phyloP scores from a whole-genome alignment of 2,329 filamentous ascomycete genomes.

The Venturia nashicola region DNA sequence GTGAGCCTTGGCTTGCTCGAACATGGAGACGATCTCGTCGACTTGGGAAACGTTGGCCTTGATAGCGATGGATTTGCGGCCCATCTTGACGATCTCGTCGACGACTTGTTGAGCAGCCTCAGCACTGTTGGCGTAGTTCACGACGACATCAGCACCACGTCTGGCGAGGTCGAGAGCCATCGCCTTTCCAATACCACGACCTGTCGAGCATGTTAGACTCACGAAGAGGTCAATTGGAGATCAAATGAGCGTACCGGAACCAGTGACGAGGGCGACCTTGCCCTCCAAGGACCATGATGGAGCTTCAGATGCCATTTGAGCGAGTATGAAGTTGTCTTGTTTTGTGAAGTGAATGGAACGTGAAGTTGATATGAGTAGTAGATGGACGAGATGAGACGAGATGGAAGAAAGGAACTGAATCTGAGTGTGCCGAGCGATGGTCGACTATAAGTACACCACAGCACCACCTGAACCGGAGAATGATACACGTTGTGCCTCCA shows the following conservation, averaged over 20 bases:
- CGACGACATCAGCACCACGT: constrained; percentile 52
- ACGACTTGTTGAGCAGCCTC: constrained; percentile 55
- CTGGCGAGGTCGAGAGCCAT: constrained; percentile 55
- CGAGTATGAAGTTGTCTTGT: constrained; percentile 1
- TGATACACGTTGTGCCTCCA: constrained; percentile 5
- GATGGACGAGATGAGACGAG: neutral
- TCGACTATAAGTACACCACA: neutral
- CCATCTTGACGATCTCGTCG: constrained; percentile 49
- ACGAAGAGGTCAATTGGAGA: neutral
- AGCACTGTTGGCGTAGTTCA: constrained; percentile 56
- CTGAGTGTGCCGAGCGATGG: neutral
- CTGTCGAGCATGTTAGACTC: constrained; percentile 18
- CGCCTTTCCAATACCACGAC: constrained; percentile 53
- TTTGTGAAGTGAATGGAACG: constrained; percentile 8
- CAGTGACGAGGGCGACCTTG: constrained; percentile 42
- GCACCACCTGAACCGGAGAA: neutral
- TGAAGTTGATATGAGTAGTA: neutral
- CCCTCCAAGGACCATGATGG: constrained; percentile 39
- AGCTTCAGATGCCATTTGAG: constrained; percentile 22
- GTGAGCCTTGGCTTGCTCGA: constrained; percentile 48
- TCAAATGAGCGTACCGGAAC: constrained; percentile 28
- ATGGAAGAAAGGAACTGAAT: neutral
- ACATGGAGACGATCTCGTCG: constrained; percentile 48
- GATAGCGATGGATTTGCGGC: constrained; percentile 50
- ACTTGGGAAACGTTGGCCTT: constrained; percentile 58